Evolutionary conservation across 768 basidiomycete genomes (phyloP), one percentile per base, ranked within the genome.

Genomic region (Agaricus subrufescens): DNA sequence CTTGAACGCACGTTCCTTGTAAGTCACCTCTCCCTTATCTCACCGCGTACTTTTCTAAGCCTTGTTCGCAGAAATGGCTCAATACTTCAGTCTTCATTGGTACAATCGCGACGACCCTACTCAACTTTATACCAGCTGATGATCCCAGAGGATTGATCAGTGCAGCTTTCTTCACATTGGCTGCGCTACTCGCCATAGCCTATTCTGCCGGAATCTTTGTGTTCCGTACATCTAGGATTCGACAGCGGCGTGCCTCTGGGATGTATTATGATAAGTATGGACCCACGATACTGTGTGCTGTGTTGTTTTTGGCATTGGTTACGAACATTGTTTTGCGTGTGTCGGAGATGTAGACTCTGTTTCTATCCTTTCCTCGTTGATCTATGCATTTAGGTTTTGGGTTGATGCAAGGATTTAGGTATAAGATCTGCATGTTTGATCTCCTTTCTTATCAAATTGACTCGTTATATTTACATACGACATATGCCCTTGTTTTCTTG

Each of bases 1-100:
- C 86, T 88, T 38, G 95, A 98, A 71, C 80, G 96, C 58, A 98
- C 95, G 12, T 96, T 94, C 79, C 69, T 95, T 72, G 94, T 91
- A 68, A 71, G 92, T 38, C 3, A 34, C 77, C 26, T 56, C 54
- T 12, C 40, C 38, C 27, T 31, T 19, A 43, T 48, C 45, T 29
- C 54, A 50, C 29, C 48, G 23, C 11, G 34, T 43, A 56, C 14
- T 47, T 44, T 61, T 1, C 54, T 57, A 34, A 48, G 9, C 29
- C 26, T 25, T 43, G 23, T 23, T 45, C 46, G 38, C 52, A 95
- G 91, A 90, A 86, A 82, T 96, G 94, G 94, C 75, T 94, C 43
- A 85, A 91, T 63, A 91, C 86, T 61, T 82, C 89, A 0, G 89
- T 97, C 50, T 83, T 95, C 65, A 85, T 94, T 60, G 91, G 91